These are phyloP conservation scores for Apiospora malaysiana DNA, from an alignment of 2,329 filamentous ascomycete genomes.

Conservation along the genomic window DNA sequence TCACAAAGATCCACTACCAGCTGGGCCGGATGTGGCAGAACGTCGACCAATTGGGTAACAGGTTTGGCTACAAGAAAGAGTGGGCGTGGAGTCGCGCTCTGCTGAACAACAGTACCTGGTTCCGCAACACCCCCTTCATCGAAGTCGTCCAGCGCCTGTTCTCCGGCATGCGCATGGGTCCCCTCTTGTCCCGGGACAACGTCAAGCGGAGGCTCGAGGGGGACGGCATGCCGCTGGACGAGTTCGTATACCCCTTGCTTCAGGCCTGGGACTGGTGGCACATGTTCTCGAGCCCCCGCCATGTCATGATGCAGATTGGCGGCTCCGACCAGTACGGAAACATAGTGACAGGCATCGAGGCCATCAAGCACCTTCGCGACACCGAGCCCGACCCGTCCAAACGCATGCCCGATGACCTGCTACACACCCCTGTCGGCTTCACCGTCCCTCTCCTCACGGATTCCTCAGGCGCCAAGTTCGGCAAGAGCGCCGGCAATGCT, in stretches of 20 bases:
- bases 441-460: constrained; percentile 92
- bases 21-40: constrained; percentile 76
- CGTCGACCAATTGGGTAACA: constrained; percentile 68
- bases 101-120: constrained; percentile 85
- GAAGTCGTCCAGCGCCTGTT: constrained; percentile 80
- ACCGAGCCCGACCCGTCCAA: constrained; percentile 53
- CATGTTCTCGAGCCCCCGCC: constrained; percentile 69
- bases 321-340: constrained; percentile 97
- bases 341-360: constrained; percentile 87
- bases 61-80: constrained; percentile 67
- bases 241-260: constrained; percentile 91
- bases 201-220: constrained; percentile 87
- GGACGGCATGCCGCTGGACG: constrained; percentile 91
- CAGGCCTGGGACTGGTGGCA: constrained; percentile 98
- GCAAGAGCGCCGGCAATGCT: constrained; percentile 93
- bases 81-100: constrained; percentile 72
- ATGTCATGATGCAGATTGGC: constrained; percentile 86
- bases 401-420: constrained; percentile 47
- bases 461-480: constrained; percentile 85
- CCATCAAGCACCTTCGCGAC: constrained; percentile 76
- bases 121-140: constrained; percentile 72
- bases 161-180: constrained; percentile 74
- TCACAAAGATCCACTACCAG: constrained; percentile 72
- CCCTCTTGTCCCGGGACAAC: constrained; percentile 88
- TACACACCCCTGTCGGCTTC: constrained; percentile 76